Percentiles rank a stretch among this genome's conserved stretches.
phyloP scores from a whole-genome alignment of 306 rosid species.

The Aeschynomene evenia region DNA sequence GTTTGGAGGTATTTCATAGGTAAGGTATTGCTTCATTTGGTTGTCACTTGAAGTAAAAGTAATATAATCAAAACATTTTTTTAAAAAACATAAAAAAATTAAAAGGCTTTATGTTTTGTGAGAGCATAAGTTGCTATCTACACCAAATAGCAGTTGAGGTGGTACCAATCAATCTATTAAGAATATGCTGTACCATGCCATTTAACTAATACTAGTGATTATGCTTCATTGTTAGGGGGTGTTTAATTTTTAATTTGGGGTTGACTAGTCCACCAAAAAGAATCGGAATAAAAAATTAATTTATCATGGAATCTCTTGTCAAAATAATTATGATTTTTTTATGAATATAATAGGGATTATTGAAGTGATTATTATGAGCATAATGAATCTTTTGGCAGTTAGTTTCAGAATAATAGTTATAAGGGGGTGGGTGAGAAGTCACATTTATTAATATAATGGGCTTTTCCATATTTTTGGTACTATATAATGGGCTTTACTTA shows the following conservation, averaged over 20 bases:
- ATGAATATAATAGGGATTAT: not conserved
- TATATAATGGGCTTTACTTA: not conserved
- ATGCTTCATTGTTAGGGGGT: not conserved
- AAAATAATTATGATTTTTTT: slow-evolving; percentile 9
- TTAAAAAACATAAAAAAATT: not conserved
- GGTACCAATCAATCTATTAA: slow-evolving; percentile 62
- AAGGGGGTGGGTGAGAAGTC: not conserved
- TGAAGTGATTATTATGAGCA: not conserved
- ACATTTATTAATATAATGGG: not conserved
- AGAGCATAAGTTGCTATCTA: slow-evolving; percentile 48
- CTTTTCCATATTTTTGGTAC: too few species aligned
- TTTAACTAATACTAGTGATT: slow-evolving; percentile 24
- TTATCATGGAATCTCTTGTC: slow-evolving; percentile 8
- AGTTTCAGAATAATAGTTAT: not conserved
- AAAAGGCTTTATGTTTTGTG: not conserved
- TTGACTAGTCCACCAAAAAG: slow-evolving; percentile 27
- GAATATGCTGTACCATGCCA: slow-evolving; percentile 8
- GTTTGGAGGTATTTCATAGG: slow-evolving; percentile 39
- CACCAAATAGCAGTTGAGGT: slow-evolving; percentile 83
- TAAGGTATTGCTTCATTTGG: slow-evolving; percentile 48
- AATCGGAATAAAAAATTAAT: not conserved
- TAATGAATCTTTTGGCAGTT: slow-evolving; percentile 8
- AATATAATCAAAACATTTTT: slow-evolving; percentile 12
- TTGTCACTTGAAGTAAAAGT: slow-evolving; percentile 84
- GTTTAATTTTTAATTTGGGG: slow-evolving; percentile 11